Conservation (phyloP, 108 stramenopile genomes). For the Skeletonema menzelii region DNA sequence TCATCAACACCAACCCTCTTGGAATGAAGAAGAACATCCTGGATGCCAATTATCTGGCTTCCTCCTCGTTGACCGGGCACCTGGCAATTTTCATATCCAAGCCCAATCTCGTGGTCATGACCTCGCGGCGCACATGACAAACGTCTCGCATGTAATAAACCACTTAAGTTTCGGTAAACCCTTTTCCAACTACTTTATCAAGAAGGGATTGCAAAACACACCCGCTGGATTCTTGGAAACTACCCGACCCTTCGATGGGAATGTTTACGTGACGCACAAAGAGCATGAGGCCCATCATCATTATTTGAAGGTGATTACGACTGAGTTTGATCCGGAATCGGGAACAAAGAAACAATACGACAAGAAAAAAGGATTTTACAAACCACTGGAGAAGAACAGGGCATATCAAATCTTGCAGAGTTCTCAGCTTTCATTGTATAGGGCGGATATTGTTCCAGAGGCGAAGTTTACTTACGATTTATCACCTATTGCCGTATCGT, state of each 20-base stretch:
- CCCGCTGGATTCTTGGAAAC: slow-evolving; percentile 53
- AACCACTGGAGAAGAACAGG: slow-evolving; percentile 13
- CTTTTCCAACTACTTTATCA: slow-evolving; percentile 35
- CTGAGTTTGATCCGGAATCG: slow-evolving; percentile 57
- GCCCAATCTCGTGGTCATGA: slow-evolving; percentile 86
- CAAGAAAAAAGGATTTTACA: slow-evolving; percentile 7
- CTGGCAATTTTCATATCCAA: slow-evolving; percentile 97
- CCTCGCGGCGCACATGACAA: slow-evolving; percentile 90
- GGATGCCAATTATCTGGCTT: slow-evolving; percentile 81
- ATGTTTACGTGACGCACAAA: slow-evolving; percentile 77
- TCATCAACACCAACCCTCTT: slow-evolving; percentile 29
- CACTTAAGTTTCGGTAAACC: slow-evolving; percentile 84
- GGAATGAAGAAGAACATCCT: slow-evolving; percentile 76
- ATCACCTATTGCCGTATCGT: slow-evolving; percentile 90
- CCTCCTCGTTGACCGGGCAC: slow-evolving; percentile 90
- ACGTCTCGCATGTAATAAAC: slow-evolving; percentile 90
- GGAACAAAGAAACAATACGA: background rate
- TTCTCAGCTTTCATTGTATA: slow-evolving; percentile 78
- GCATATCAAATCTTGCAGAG: slow-evolving; percentile 81
- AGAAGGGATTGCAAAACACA: slow-evolving; percentile 43
- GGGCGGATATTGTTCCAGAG: slow-evolving; percentile 73
- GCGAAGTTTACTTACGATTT: slow-evolving; percentile 91
- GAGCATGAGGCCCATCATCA: slow-evolving; percentile 95
- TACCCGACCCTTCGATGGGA: slow-evolving; percentile 81
- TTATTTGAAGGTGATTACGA: slow-evolving; percentile 93